A percentile compares a stretch with the other conserved stretches of the same genome.
Conservation (phyloP, 2,329 filamentous ascomycete genomes). For the Escovopsis weberi region DNA sequence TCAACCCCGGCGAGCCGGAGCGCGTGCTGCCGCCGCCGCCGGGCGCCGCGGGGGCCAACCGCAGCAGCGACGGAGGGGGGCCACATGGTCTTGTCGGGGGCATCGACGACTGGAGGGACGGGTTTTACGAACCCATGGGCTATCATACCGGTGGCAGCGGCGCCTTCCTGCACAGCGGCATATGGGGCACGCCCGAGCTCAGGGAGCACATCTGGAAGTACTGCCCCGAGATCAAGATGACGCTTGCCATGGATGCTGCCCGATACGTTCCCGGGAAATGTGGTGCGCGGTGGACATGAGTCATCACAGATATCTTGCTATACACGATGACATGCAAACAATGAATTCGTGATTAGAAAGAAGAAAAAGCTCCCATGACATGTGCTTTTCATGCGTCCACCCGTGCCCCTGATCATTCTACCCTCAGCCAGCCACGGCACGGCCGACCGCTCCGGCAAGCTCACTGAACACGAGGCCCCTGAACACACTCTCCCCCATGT, state of each 20-base stretch:
- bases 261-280: slow-evolving; percentile 35
- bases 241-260: slow-evolving; percentile 38
- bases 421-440: slow-evolving; percentile 28
- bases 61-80: too few relatives aligned
- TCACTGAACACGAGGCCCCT: slow-evolving; percentile 66
- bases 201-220: slow-evolving; percentile 40
- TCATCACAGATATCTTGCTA: too few relatives aligned
- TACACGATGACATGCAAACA: too few relatives aligned
- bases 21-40: slow-evolving; percentile 1
- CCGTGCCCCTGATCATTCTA: too few relatives aligned
- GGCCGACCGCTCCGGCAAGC: slow-evolving; percentile 47
- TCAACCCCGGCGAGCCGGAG: slow-evolving; percentile 19
- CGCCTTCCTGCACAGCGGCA: slow-evolving; percentile 24
- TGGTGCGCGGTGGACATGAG: slow-evolving; percentile 12
- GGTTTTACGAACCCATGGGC: slow-evolving; percentile 43
- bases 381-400: too few relatives aligned
- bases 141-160: slow-evolving; percentile 41
- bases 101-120: slow-evolving; percentile 35
- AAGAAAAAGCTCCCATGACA: too few relatives aligned
- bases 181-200: slow-evolving; percentile 34
- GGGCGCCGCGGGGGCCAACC: too few relatives aligned
- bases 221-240: slow-evolving; percentile 45
- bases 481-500: slow-evolving; percentile 63
- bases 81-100: too few relatives aligned
- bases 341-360: too few relatives aligned